Evolutionary conservation across 345 rosid species (phyloP).

Genomic region (Arabidopsis suecica): DNA sequence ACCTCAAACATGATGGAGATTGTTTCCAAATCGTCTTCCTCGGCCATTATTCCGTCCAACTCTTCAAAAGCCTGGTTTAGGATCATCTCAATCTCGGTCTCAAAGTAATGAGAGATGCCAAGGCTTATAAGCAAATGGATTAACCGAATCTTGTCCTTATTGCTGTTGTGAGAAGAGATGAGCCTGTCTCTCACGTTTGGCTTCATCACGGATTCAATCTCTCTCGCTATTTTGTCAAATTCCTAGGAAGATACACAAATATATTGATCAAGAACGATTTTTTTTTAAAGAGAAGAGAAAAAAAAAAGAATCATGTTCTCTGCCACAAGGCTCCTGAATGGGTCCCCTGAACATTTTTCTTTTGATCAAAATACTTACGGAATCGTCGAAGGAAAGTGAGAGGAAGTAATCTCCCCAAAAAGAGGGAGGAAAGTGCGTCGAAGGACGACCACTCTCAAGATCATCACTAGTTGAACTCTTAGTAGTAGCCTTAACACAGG

Average conservation of each 20-base stretch:
- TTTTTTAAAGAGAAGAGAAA: too few relatives aligned
- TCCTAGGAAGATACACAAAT: constrained; percentile 6
- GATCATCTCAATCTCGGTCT: neutral
- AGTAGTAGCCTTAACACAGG: neutral
- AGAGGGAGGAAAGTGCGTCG: constrained; percentile 19
- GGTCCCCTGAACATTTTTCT: neutral
- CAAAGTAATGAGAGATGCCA: constrained; percentile 2
- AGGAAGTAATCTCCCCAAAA: constrained; percentile 33
- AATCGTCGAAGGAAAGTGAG: neutral
- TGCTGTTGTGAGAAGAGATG: neutral
- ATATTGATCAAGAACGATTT: neutral
- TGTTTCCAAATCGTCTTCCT: constrained; percentile 8
- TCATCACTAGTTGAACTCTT: neutral
- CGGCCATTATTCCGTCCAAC: neutral
- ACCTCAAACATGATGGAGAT: constrained; percentile 18
- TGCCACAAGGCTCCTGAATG: neutral
- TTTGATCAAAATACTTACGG: neutral
- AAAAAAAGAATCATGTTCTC: too few relatives aligned
- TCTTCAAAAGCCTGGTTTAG: constrained; percentile 1
- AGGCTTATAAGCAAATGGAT: constrained; percentile 12
- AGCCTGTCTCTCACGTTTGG: constrained; percentile 13
- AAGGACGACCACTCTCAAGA: constrained; percentile 24
- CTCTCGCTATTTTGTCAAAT: neutral
- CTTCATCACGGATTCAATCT: constrained; percentile 2
- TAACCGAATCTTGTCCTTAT: constrained; percentile 2